phyloP scores from a whole-genome alignment of 2,329 filamentous ascomycete genomes.

The Fusarium xyrophilum region DNA sequence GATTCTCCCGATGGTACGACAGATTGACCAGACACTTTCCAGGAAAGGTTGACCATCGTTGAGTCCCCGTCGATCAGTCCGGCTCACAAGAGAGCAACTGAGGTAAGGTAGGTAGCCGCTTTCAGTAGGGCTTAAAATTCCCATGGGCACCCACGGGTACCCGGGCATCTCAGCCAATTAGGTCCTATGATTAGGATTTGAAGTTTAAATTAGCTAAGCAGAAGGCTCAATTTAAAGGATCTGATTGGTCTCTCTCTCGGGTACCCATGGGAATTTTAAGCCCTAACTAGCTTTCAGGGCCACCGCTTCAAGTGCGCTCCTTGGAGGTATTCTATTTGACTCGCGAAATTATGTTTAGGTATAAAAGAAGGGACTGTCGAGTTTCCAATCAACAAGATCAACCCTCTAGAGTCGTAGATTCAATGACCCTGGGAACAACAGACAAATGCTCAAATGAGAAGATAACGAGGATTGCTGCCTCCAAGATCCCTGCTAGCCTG shows the following conservation, averaged over 20 bases:
- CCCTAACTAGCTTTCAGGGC: no score
- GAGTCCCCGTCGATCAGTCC: background rate
- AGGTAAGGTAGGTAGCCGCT: no score
- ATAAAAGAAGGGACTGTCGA: background rate
- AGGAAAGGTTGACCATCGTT: background rate
- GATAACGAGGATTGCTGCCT: background rate
- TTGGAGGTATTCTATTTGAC: background rate
- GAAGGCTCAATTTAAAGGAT: no score
- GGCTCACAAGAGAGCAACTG: background rate
- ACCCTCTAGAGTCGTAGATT: background rate
- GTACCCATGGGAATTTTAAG: no score
- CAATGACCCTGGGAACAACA: background rate
- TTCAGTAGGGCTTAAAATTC: no score
- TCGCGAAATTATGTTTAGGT: background rate
- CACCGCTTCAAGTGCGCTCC: rapidly evolving
- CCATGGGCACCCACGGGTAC: no score
- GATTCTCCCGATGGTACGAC: background rate
- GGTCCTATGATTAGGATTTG: no score
- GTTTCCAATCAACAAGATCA: background rate
- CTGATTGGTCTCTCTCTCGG: no score
- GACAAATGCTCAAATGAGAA: background rate
- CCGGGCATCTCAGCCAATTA: no score
- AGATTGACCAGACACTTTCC: background rate
- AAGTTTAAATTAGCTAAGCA: no score
- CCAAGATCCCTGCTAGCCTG: background rate